A percentile compares a stretch with the other conserved stretches of the same genome.
phyloP scores from a whole-genome alignment of 768 basidiomycete genomes.

The Pulveroboletus ravenelii region DNA sequence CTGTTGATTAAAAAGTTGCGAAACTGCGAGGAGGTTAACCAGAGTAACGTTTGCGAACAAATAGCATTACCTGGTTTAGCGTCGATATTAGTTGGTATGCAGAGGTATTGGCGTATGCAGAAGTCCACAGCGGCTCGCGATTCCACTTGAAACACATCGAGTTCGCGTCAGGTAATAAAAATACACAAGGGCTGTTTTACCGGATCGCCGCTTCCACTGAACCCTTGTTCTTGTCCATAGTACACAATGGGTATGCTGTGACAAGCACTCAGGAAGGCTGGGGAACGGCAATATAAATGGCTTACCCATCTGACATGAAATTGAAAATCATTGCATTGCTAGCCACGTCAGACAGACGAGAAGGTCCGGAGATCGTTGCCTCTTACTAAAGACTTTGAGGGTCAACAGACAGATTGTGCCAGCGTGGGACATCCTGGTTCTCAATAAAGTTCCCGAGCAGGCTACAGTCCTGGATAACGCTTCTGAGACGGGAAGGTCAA shows the following conservation, averaged over 20 bases:
- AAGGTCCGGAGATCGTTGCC: not conserved
- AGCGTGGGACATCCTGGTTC: slow-evolving; percentile 74
- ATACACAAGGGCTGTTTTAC: slow-evolving; percentile 33
- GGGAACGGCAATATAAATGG: not conserved
- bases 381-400: slow-evolving; percentile 64
- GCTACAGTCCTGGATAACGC: slow-evolving; percentile 17
- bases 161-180: not conserved
- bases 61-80: slow-evolving; percentile 48
- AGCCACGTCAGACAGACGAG: slow-evolving; percentile 10
- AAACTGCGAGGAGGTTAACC: slow-evolving; percentile 34
- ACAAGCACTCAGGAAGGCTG: not conserved
- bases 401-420: slow-evolving; percentile 68
- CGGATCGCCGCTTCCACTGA: slow-evolving; percentile 61
- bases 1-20: slow-evolving; percentile 60
- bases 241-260: slow-evolving; percentile 71
- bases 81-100: slow-evolving; percentile 54
- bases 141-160: slow-evolving; percentile 45
- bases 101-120: slow-evolving; percentile 54
- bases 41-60: not conserved
- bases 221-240: slow-evolving; percentile 75
- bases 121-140: slow-evolving; percentile 73
- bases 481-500: not conserved
- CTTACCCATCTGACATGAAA: slow-evolving; percentile 68
- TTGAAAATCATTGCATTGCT: slow-evolving; percentile 73
- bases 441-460: slow-evolving; percentile 73